phyloP scores from a whole-genome alignment of 2,329 filamentous ascomycete genomes.

The Tolypocladium nubicola region DNA sequence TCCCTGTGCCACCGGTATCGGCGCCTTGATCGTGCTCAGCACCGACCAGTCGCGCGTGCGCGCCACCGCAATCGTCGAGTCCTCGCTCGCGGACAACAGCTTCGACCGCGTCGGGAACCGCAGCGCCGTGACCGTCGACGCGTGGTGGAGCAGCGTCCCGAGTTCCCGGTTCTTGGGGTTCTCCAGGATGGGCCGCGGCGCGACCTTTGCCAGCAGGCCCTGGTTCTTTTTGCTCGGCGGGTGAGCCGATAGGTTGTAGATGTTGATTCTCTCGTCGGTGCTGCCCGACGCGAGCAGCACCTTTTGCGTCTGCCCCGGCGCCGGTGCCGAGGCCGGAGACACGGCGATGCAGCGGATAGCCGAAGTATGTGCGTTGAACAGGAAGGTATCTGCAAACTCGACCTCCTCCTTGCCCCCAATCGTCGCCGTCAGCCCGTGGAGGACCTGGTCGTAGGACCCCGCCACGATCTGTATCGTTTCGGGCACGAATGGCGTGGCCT shows the following conservation, averaged over 20 bases:
- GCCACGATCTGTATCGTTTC: slow-evolving; percentile 79
- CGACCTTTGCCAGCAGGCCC: slow-evolving; percentile 54
- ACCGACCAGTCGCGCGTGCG: slow-evolving; percentile 83
- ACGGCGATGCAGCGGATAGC: slow-evolving; percentile 83
- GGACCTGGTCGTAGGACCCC: slow-evolving; percentile 85
- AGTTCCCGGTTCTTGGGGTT: slow-evolving; percentile 82
- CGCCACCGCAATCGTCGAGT: slow-evolving; percentile 83
- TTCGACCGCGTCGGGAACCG: slow-evolving; percentile 79
- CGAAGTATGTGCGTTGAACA: slow-evolving; percentile 88
- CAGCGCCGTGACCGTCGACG: slow-evolving; percentile 68
- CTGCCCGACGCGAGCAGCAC: slow-evolving; percentile 83
- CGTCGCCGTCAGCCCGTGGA: slow-evolving; percentile 82
- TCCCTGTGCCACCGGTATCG: slow-evolving; percentile 68
- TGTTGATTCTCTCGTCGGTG: slow-evolving; percentile 89
- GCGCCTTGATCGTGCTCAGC: slow-evolving; percentile 79
- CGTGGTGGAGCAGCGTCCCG: slow-evolving; percentile 78
- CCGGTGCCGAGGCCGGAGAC: slow-evolving; percentile 59
- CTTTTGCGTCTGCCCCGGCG: slow-evolving; percentile 59
- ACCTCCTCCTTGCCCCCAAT: slow-evolving; percentile 36
- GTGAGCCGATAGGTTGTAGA: slow-evolving; percentile 76
- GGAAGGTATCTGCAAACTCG: slow-evolving; percentile 81
- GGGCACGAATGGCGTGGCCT: slow-evolving; percentile 6
- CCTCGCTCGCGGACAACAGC: slow-evolving; percentile 77
- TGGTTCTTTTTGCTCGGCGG: slow-evolving; percentile 46
- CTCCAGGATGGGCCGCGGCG: slow-evolving; percentile 65